Evolutionary conservation across 208 protist species (phyloP).

Genomic region (Wallacemonas sp.): DNA sequence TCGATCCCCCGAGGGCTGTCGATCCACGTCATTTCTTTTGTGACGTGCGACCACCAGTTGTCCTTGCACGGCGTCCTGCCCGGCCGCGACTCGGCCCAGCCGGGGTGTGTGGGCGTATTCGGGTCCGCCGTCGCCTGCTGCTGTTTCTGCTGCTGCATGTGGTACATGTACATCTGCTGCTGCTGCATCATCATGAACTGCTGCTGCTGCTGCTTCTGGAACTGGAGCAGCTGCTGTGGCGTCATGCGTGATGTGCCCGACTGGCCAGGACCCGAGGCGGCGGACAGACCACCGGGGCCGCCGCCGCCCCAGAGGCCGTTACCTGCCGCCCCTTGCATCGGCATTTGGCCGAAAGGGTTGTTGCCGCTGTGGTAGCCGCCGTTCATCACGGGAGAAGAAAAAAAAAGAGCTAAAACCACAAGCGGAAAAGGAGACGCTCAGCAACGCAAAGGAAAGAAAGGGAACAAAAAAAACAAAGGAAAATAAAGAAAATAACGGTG

Average conservation of each 20-base stretch:
- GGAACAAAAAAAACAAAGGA: slow-evolving; percentile 11
- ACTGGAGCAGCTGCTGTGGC: slow-evolving; percentile 4
- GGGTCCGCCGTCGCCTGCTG: slow-evolving; percentile 4
- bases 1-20: slow-evolving; percentile 37
- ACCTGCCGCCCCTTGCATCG: not conserved
- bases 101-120: not conserved
- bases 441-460: not conserved
- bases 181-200: slow-evolving; percentile 10
- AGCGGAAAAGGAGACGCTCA: not conserved
- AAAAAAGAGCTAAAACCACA: too few relatives aligned
- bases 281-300: not conserved
- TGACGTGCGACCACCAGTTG: slow-evolving; percentile 38
- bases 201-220: slow-evolving; percentile 20
- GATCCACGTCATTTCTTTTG: slow-evolving; percentile 25
- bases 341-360: not conserved
- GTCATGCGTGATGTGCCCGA: not conserved
- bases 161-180: slow-evolving; percentile 6
- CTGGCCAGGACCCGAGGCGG: not conserved
- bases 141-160: slow-evolving; percentile 2
- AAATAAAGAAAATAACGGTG: not conserved
- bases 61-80: slow-evolving; percentile 28
- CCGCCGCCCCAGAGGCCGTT: not conserved
- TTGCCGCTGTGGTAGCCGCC: not conserved
- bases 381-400: not conserved
- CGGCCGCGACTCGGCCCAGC: slow-evolving; percentile 18